Conservation (phyloP, 2,329 filamentous ascomycete genomes). For the Penicillium sp. region DNA sequence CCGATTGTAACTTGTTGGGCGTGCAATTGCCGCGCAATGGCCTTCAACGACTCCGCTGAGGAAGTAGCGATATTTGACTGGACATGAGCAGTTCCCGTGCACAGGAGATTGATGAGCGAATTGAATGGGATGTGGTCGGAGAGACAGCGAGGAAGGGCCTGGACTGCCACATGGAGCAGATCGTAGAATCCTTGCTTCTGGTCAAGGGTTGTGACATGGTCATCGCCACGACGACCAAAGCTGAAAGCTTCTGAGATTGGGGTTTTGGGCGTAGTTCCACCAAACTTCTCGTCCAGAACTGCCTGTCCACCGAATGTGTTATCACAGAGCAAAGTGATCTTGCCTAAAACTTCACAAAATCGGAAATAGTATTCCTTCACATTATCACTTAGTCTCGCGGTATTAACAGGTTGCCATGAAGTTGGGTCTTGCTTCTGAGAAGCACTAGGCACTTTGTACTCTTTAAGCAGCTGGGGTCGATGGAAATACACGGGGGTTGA, state of each 20-base stretch:
- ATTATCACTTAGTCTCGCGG: constrained; percentile 65
- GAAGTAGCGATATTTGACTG: constrained; percentile 88
- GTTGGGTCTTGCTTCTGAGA: constrained; percentile 32
- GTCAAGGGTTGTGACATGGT: constrained; percentile 68
- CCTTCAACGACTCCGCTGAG: constrained; percentile 88
- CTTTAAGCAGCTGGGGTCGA: constrained; percentile 38
- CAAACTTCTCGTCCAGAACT: constrained; percentile 92
- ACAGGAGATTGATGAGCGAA: constrained; percentile 87
- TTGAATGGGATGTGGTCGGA: constrained; percentile 90
- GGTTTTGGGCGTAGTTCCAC: constrained; percentile 81
- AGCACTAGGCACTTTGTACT: constrained; percentile 31
- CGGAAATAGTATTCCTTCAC: constrained; percentile 81
- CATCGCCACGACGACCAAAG: constrained; percentile 81
- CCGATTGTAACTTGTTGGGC: constrained; percentile 95
- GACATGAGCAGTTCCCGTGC: constrained; percentile 94
- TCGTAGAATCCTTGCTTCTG: constrained; percentile 95
- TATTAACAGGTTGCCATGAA: constrained; percentile 54
- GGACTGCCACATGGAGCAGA: constrained; percentile 88
- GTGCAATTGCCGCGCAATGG: constrained; percentile 88
- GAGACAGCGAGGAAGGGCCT: constrained; percentile 89
- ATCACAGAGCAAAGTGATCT: constrained; percentile 94
- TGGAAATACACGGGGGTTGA: constrained; percentile 36
- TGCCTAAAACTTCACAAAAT: constrained; percentile 92
- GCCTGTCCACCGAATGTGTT: constrained; percentile 96
- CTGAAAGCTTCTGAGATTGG: constrained; percentile 93